Conservation (phyloP, 2,329 filamentous ascomycete species). For the Neopestalotiopsis sp. region DNA sequence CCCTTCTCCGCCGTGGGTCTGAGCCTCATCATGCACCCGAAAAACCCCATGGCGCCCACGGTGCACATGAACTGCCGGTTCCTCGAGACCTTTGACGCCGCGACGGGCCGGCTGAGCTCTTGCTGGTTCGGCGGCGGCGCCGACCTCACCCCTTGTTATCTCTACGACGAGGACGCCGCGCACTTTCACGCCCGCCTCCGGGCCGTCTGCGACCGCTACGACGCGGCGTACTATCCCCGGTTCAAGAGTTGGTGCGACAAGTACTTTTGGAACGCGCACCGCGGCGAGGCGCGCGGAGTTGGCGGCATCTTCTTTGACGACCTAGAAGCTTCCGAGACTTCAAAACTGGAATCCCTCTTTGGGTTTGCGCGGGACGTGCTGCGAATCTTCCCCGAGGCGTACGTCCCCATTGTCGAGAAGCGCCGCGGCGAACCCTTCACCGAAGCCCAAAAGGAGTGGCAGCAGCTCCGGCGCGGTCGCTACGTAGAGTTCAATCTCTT, state of each 20-base stretch:
- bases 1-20: constrained; percentile 96
- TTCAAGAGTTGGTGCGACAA: constrained; percentile 99
- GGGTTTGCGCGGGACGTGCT: constrained; percentile 88
- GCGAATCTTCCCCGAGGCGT: constrained; percentile 85
- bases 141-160: constrained; percentile 89
- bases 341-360: constrained; percentile 87
- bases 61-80: constrained; percentile 98
- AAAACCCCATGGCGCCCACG: constrained; percentile 95
- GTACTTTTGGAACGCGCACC: constrained; percentile 95
- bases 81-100: constrained; percentile 89
- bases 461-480: constrained; percentile 87
- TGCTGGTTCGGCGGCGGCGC: constrained; percentile 93
- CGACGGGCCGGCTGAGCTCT: constrained; percentile 84
- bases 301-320: constrained; percentile 99
- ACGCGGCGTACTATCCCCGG: constrained; percentile 86
- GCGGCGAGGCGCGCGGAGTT: constrained; percentile 82
- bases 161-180: constrained; percentile 95
- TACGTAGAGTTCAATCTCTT: constrained; percentile 99
- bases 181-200: constrained; percentile 96
- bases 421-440: constrained; percentile 92
- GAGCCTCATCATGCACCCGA: constrained; percentile 89
- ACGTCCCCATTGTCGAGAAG: constrained; percentile 84
- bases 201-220: constrained; percentile 88
- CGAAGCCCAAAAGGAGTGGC: constrained; percentile 89
- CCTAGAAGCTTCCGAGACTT: constrained; percentile 74